Evolutionary conservation across 2,329 filamentous ascomycete genomes (phyloP).

Genomic region (Helminthosporium solani): DNA sequence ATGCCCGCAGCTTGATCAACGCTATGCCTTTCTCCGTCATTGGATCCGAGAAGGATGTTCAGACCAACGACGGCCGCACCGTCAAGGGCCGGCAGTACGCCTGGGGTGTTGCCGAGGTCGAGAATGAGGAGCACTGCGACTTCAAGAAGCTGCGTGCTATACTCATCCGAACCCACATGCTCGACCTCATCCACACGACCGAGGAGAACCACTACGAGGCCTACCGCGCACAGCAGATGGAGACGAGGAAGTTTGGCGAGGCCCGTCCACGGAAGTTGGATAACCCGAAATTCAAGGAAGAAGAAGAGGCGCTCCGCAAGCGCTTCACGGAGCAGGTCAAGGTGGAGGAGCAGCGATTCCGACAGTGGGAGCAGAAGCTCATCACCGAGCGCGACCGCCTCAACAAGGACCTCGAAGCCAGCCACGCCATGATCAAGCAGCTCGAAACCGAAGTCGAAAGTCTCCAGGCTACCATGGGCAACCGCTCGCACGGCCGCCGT

Average conservation of each 20-base stretch:
- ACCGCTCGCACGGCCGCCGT: conserved; percentile 89
- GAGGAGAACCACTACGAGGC: conserved; percentile 99
- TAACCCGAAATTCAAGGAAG: conserved; percentile 99
- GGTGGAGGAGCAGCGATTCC: conserved; percentile 98
- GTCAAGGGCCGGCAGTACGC: conserved; percentile 99
- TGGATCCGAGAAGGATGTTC: conserved; percentile 98
- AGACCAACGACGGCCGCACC: conserved; percentile 91
- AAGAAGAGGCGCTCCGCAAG: conserved; percentile 97
- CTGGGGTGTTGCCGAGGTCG: conserved; percentile 98
- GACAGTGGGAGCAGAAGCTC: conserved; percentile 99
- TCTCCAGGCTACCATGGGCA: conserved; percentile 79
- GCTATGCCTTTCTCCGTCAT: conserved; percentile 99
- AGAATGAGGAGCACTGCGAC: conserved; percentile 99
- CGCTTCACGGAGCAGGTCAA: conserved; percentile 99
- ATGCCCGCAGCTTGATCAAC: conserved; percentile 89
- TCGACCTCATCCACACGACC: conserved; percentile 98
- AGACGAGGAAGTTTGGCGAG: conserved; percentile 99
- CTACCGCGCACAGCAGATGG: conserved; percentile 99
- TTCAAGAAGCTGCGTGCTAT: conserved; percentile 99
- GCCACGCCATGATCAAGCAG: conserved; percentile 86
- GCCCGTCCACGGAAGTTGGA: conserved; percentile 95
- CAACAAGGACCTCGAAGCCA: conserved; percentile 99
- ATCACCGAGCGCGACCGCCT: conserved; percentile 97
- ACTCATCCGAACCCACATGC: conserved; percentile 98
- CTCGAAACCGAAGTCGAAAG: conserved; percentile 89